Evolutionary conservation across 202 grass and related monocot genomes (phyloP).

Genomic region (Musa balbisiana): DNA sequence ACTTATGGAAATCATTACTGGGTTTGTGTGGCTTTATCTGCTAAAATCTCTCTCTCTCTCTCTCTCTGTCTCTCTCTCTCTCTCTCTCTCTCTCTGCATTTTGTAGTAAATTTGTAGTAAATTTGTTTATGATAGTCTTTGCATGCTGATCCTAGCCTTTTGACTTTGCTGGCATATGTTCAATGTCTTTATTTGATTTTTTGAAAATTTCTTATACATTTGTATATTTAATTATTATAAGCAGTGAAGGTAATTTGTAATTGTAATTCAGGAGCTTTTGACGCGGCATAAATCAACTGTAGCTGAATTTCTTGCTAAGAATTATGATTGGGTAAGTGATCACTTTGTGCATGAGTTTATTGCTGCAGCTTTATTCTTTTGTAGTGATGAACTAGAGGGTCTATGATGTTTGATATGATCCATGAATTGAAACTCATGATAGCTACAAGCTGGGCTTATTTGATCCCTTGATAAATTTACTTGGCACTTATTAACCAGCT

Average conservation of each 20-base stretch:
- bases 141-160: neutral
- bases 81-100: too few relatives aligned
- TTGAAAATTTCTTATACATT: conserved; percentile 2
- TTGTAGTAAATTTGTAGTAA: neutral
- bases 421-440: neutral
- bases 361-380: neutral
- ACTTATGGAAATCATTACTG: too few relatives aligned
- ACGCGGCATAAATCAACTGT: conserved; percentile 98
- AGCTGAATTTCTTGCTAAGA: conserved; percentile 87
- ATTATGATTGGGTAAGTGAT: conserved; percentile 88
- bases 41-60: too few relatives aligned
- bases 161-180: neutral
- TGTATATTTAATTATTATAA: neutral
- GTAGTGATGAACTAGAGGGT: neutral
- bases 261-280: conserved; percentile 70
- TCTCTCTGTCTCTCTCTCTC: too few relatives aligned
- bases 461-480: neutral
- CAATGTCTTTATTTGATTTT: neutral
- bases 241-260: conserved; percentile 15
- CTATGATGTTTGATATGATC: neutral
- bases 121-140: neutral
- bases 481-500: neutral
- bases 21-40: too few relatives aligned
- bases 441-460: neutral
- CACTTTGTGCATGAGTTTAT: neutral